Evolutionary conservation across 2,329 filamentous ascomycete genomes (phyloP), one percentile per base, ranked within the genome.

Genomic region (Chlorencoelia australis): DNA sequence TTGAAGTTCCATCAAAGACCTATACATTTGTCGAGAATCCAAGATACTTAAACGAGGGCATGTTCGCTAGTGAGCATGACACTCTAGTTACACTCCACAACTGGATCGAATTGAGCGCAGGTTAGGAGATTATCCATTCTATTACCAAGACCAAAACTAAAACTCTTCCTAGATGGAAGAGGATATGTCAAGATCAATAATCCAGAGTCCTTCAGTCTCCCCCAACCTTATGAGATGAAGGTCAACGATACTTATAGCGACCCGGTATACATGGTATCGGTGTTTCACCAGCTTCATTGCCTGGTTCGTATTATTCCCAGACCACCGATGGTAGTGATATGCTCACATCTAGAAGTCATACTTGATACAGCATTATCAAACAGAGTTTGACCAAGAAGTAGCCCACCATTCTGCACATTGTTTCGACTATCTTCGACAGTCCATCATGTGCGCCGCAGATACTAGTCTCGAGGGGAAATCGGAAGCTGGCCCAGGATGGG

Each of bases 261-360:
- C 15, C 38, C 38, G 4, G 41, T 37, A 20, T 43, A 37, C 21
- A 43, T 43, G 38, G 22, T 41, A 8, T 37, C 38, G 2, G 41
- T 40, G 19, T 43, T 43, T 26, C 41, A 43, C 17, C 41, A 43
- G 25, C 29, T 43, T 10, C 41, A 43, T 20, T 43, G 41, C n/a
- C 38, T 43, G 4, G 37, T 41, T 4, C 17, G 29, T 27, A 5
- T 18, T 17, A 17, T 21, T 28, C 22, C 15, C 11, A 13, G 7
- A n/a, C n/a, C 7, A 16, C 29, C 16, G 7, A 29, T 14, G 7
- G 26, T 8, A 29, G 15, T 11, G 7, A 11, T 29, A 29, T 29
- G 14, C 26, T 29, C 8, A 29, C 26, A n/a, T 14, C 25, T 27
- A 14, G 15, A 30, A 42, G 40, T 42, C 40, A 29, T 42, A 42